These are phyloP conservation scores for Elongisporangium prolatum DNA, from an alignment of 352 stramenopile genomes.

Conservation along the genomic window DNA sequence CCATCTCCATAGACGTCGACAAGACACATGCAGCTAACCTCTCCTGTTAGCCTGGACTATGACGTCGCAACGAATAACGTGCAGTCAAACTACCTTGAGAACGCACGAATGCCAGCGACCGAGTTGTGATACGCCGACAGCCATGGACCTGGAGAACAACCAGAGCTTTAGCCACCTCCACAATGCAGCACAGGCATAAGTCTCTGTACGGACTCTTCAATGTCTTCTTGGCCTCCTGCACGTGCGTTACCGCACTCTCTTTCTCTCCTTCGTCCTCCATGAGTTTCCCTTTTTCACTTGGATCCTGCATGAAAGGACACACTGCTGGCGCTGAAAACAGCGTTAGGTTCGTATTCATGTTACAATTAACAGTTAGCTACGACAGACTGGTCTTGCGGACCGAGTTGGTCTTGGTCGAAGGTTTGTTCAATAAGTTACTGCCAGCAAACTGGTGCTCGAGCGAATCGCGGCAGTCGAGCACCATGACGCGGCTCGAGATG, in stretches of 20 bases:
- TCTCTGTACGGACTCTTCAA: conserved; percentile 9
- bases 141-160: conserved; percentile 49
- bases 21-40: conserved; percentile 56
- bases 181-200: not conserved
- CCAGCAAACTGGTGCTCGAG: conserved; percentile 5
- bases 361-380: conserved; percentile 6
- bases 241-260: conserved; percentile 1
- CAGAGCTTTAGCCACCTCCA: not conserved
- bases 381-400: conserved; percentile 31
- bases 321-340: not conserved
- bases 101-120: conserved; percentile 84
- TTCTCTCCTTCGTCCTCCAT: conserved; percentile 1
- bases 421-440: conserved; percentile 20
- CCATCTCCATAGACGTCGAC: conserved; percentile 84
- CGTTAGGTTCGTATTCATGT: conserved; percentile 1
- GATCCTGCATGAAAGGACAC: not conserved
- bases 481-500: conserved; percentile 70
- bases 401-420: conserved; percentile 9
- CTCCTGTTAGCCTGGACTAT: conserved; percentile 8
- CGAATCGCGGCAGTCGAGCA: conserved; percentile 18
- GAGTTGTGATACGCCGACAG: conserved; percentile 88
- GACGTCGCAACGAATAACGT: not conserved
- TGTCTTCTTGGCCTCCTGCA: conserved; percentile 7
- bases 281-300: not conserved
- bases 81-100: conserved; percentile 25